phyloP scores from a whole-genome alignment of 2,329 filamentous ascomycete genomes.

The Paraconiothyrium sp. region DNA sequence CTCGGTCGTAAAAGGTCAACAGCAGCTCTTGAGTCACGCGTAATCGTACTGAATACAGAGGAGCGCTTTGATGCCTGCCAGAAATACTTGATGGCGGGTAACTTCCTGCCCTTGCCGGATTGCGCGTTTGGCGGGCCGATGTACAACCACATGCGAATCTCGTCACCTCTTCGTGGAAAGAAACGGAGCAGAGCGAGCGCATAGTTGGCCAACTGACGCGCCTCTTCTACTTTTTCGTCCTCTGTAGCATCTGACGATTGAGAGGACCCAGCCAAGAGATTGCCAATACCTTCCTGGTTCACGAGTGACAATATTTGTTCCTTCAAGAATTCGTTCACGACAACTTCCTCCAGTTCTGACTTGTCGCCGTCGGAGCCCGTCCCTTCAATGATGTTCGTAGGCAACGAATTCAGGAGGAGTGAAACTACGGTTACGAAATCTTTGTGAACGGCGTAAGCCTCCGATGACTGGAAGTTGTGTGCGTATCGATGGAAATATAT shows the following conservation, averaged over 20 bases:
- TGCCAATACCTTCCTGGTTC: slow-evolving; percentile 77
- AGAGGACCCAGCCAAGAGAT: slow-evolving; percentile 62
- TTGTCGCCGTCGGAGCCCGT: slow-evolving; percentile 40
- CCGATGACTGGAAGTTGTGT: slow-evolving; percentile 50
- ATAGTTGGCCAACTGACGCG: slow-evolving; percentile 83
- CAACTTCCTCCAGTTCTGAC: slow-evolving; percentile 29
- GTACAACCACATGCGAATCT: slow-evolving; percentile 94
- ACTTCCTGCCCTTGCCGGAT: slow-evolving; percentile 42
- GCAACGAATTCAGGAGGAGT: slow-evolving; percentile 64
- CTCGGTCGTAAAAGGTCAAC: slow-evolving; percentile 64
- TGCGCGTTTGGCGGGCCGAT: slow-evolving; percentile 70
- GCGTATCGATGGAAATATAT: slow-evolving; percentile 66
- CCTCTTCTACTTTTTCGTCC: slow-evolving; percentile 61
- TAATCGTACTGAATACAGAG: slow-evolving; percentile 66
- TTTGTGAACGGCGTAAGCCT: slow-evolving; percentile 57
- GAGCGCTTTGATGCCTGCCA: slow-evolving; percentile 75
- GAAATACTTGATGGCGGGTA: slow-evolving; percentile 82
- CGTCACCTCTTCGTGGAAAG: slow-evolving; percentile 82
- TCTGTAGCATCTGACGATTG: slow-evolving; percentile 47
- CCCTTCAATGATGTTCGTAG: slow-evolving; percentile 65
- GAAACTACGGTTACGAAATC: slow-evolving; percentile 67
- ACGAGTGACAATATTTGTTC: slow-evolving; percentile 75
- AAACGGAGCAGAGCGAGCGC: slow-evolving; percentile 85
- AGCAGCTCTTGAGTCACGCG: slow-evolving; percentile 65
- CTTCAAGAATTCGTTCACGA: slow-evolving; percentile 63